Evolutionary conservation across 495 filamentous ascomycete species (phyloP).

Genomic region (Tuber magnatum): DNA sequence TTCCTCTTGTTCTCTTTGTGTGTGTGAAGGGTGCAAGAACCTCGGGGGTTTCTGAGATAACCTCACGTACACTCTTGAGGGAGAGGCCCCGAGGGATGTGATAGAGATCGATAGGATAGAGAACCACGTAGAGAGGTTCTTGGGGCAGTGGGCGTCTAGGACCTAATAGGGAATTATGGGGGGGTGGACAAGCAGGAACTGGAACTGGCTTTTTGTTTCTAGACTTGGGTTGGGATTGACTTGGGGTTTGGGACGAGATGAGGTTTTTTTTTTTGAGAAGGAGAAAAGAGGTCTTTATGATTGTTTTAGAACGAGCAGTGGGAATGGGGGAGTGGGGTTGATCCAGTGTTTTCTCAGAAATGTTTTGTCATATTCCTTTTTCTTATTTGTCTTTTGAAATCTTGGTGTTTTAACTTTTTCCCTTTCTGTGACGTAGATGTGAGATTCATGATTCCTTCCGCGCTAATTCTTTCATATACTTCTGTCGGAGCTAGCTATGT

Average conservation of each 20-base stretch:
- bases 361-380: background rate
- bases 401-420: background rate
- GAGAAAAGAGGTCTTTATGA: background rate
- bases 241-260: background rate
- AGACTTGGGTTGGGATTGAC: background rate
- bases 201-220: background rate
- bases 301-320: background rate
- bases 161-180: too few relatives aligned
- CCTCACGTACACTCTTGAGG: background rate
- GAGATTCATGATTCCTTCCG: background rate
- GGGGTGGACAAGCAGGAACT: too few relatives aligned
- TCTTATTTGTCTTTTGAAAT: background rate
- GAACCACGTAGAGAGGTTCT: background rate
- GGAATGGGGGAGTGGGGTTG: too few relatives aligned
- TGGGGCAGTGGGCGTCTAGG: too few relatives aligned
- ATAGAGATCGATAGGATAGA: background rate
- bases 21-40: conserved; percentile 34
- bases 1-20: conserved; percentile 26
- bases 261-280: background rate
- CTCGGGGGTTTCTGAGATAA: conserved; percentile 29
- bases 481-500: background rate
- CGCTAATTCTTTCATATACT: background rate
- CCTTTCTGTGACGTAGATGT: background rate
- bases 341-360: too few relatives aligned
- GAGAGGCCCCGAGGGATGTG: background rate